Evolutionary conservation across 2,329 filamentous ascomycete genomes (phyloP).

Genomic region (Bertia moriformis): DNA sequence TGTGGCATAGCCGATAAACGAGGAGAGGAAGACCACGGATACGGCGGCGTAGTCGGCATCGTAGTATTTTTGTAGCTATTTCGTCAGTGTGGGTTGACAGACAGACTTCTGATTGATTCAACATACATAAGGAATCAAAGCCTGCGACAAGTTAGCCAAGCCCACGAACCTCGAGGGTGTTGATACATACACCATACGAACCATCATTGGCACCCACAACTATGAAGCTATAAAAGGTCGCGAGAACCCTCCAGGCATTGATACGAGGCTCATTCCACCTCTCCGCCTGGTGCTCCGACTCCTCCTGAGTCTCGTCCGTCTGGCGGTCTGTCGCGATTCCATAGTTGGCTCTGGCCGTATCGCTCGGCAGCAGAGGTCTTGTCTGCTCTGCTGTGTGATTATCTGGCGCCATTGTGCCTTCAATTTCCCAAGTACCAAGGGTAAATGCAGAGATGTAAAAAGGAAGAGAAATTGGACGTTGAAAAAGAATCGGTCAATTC

Average conservation of each 20-base stretch:
- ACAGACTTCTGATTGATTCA: not conserved
- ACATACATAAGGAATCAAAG: constrained; percentile 7
- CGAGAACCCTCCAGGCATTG: constrained; percentile 33
- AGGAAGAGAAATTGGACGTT: no score
- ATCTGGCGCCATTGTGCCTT: no score
- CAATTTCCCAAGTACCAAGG: no score
- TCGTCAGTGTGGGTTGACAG: not conserved
- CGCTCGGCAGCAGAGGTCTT: no score
- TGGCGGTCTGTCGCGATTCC: no score
- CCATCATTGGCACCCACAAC: constrained; percentile 15
- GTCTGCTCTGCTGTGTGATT: no score
- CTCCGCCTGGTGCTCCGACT: no score
- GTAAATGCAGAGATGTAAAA: no score
- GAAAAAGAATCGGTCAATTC: no score
- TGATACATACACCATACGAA: constrained; percentile 14
- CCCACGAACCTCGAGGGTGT: no score
- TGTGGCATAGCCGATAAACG: constrained; percentile 48
- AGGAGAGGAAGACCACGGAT: constrained; percentile 52
- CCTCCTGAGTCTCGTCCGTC: no score
- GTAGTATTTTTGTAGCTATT: constrained; percentile 47
- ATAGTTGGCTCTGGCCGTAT: no score
- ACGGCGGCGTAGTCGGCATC: constrained; percentile 44
- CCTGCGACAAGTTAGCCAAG: constrained; percentile 11
- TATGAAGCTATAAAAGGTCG: constrained; percentile 42
- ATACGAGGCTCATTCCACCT: constrained; percentile 34